Percentiles rank a stretch among this genome's conserved stretches.
Evolutionary conservation across 495 filamentous ascomycete species (phyloP).

Genomic region (Podospora fimiseda): DNA sequence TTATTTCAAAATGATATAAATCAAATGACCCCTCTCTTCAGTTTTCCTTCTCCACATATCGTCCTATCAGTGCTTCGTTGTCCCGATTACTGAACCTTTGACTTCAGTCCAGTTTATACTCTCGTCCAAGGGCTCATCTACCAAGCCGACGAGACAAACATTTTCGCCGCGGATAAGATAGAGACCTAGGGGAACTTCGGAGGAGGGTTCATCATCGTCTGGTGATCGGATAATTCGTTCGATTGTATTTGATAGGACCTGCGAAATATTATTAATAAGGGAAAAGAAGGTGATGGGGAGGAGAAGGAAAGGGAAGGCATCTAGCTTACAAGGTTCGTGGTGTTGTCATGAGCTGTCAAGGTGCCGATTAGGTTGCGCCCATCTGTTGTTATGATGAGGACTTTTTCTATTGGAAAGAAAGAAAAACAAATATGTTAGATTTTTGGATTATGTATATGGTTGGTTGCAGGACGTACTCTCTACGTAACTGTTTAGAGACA

Average conservation of each 20-base stretch:
- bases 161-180: slow-evolving; percentile 94
- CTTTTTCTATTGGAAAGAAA: slow-evolving; percentile 58
- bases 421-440: slow-evolving; percentile 20
- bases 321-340: slow-evolving; percentile 83
- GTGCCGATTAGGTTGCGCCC: slow-evolving; percentile 81
- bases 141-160: slow-evolving; percentile 81
- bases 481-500: slow-evolving; percentile 27
- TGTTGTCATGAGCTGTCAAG: slow-evolving; percentile 81
- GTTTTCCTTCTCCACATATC: too few species aligned
- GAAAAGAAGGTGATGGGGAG: background rate
- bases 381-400: slow-evolving; percentile 86
- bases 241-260: slow-evolving; percentile 71
- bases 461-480: slow-evolving; percentile 23
- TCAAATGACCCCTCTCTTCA: too few species aligned
- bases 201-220: slow-evolving; percentile 76
- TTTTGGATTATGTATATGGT: too few species aligned
- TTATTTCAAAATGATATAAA: too few species aligned
- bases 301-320: slow-evolving; percentile 10
- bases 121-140: slow-evolving; percentile 80
- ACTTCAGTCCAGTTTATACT: slow-evolving; percentile 91
- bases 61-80: slow-evolving; percentile 72
- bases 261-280: slow-evolving; percentile 7
- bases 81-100: slow-evolving; percentile 73
- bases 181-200: slow-evolving; percentile 75
- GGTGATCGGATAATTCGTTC: slow-evolving; percentile 82